Evolutionary conservation across 1,284 basidiomycete species (phyloP), one percentile per base, ranked within the genome.

Genomic region (Boletus albobrunnescens): DNA sequence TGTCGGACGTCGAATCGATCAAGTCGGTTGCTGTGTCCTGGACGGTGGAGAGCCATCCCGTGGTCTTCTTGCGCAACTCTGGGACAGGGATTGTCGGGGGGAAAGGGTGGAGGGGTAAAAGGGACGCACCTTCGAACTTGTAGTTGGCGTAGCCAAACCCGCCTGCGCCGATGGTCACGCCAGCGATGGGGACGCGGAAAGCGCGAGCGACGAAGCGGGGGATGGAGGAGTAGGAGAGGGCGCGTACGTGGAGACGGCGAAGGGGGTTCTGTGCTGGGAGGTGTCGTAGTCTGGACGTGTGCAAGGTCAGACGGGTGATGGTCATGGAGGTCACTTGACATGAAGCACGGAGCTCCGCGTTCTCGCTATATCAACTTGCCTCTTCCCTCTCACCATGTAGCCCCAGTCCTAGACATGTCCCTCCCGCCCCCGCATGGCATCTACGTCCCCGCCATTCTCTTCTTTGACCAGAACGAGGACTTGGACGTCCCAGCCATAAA

Each of bases 71-170:
- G 58, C 80, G 76, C 57, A 90, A 74, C 61, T 90, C 88, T 91
- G 56, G 26, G 6, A 32, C 2, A 13, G 30, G 16, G 38, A 39
- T 44, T 10, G 46, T n/a, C 8, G 4, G 23, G 26, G 14, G 23
- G 26, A 14, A 0, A 14, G 8, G 2, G 10, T 6, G 6, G 6
- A 4, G 2, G 3, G 3, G 27, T 3, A 6, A 9, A 12, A 32
- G 20, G 23, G 6, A 68, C 81, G 56, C 52, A 91, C 92, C 90
- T 73, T 96, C 92, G 58, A 94, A 84, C 71, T 91, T 92, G 73
- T 93, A 94, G 64, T 93, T 93, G 14, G 91, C 92, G 67, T 94
- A 95, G 6, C 88, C 89, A 47, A 94, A 72, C 0, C 90, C 86
- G n/a, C 93, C 92, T 1, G 87, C 92, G 11, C 92, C 91, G 19